These are phyloP conservation scores for Citeromyces hawaiiensis DNA, from an alignment of 1,139 yeast species.

Conservation along the genomic window DNA sequence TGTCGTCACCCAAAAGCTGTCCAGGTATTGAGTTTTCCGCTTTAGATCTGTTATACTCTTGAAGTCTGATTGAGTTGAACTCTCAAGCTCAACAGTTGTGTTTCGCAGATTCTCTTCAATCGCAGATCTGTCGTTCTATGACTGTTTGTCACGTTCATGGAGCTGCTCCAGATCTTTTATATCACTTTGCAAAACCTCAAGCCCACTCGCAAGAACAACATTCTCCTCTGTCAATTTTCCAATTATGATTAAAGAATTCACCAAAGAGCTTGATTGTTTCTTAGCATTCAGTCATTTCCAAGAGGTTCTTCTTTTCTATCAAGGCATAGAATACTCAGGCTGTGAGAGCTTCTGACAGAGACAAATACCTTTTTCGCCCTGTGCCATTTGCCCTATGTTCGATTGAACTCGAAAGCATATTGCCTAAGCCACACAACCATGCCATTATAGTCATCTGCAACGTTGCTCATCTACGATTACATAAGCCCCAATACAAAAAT, in stretches of 20 bases:
- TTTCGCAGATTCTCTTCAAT: slow-evolving; percentile 38
- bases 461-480: too few relatives aligned
- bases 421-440: too few relatives aligned
- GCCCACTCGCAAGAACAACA: slow-evolving; percentile 25
- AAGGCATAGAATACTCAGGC: too few relatives aligned
- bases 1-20: neutral
- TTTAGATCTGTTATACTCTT: neutral
- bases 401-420: too few relatives aligned
- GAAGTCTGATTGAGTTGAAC: slow-evolving; percentile 6
- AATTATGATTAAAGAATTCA: slow-evolving; percentile 31
- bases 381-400: too few relatives aligned
- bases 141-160: slow-evolving; percentile 43
- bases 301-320: slow-evolving; percentile 19
- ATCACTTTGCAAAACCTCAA: slow-evolving; percentile 24
- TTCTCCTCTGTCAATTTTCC: slow-evolving; percentile 47
- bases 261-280: slow-evolving; percentile 24
- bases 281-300: slow-evolving; percentile 31
- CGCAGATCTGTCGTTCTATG: slow-evolving; percentile 43
- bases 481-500: too few relatives aligned
- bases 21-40: neutral
- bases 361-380: too few relatives aligned
- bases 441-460: too few relatives aligned
- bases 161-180: slow-evolving; percentile 48
- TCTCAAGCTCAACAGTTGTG: slow-evolving; percentile 26
- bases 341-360: too few relatives aligned